Percentiles rank a stretch among this genome's conserved stretches.
These are phyloP conservation scores for Nitzschia palea DNA, from an alignment of 108 stramenopile species.

Conservation along the genomic window DNA sequence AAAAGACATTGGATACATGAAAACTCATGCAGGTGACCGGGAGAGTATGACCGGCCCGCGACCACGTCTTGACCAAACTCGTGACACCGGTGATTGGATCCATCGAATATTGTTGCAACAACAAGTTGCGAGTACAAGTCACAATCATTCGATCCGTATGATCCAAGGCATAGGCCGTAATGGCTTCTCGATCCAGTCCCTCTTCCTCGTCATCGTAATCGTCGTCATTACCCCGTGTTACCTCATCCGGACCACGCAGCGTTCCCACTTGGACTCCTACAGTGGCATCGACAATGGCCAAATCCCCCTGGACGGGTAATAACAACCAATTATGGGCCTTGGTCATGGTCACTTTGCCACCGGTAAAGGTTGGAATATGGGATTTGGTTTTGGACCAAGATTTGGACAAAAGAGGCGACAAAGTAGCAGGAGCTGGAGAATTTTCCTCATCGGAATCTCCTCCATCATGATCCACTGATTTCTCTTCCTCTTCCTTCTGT, in stretches of 20 bases:
- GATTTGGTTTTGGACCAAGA: slow-evolving; percentile 69
- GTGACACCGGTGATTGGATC: slow-evolving; percentile 22
- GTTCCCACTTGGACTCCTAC: slow-evolving; percentile 48
- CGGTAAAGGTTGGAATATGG: slow-evolving; percentile 80
- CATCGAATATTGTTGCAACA: slow-evolving; percentile 65
- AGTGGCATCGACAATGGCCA: slow-evolving; percentile 72
- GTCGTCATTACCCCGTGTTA: slow-evolving; percentile 7
- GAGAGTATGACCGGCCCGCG: slow-evolving; percentile 71
- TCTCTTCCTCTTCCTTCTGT: neutral
- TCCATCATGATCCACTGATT: too few relatives aligned
- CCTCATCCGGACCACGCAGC: slow-evolving; percentile 18
- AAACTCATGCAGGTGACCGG: slow-evolving; percentile 73
- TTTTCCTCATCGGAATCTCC: slow-evolving; percentile 36
- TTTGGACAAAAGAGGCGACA: slow-evolving; percentile 56
- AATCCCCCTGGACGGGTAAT: slow-evolving; percentile 76
- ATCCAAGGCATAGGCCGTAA: slow-evolving; percentile 72
- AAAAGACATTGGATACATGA: slow-evolving; percentile 73
- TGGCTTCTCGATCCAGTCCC: slow-evolving; percentile 72
- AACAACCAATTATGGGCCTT: slow-evolving; percentile 50
- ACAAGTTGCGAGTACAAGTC: slow-evolving; percentile 62
- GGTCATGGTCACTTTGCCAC: slow-evolving; percentile 65
- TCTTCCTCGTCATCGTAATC: slow-evolving; percentile 75
- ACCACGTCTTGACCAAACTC: slow-evolving; percentile 55
- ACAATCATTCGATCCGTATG: slow-evolving; percentile 61
- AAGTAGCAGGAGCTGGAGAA: neutral